phyloP scores from a whole-genome alignment of 805 yeast species.

The Zygosaccharomyces siamensis region DNA sequence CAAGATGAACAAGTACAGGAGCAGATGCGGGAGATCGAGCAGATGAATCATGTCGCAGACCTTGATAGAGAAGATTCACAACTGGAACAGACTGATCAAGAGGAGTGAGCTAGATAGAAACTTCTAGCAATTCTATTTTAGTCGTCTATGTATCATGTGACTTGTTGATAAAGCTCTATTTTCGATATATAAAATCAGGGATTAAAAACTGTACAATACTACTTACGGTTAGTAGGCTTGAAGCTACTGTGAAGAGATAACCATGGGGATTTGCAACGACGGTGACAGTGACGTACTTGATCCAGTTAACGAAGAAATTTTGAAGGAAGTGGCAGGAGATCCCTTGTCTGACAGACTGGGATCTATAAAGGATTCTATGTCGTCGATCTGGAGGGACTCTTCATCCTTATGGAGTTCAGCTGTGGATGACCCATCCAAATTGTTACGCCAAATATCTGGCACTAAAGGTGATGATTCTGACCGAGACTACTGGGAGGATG shows the following conservation, averaged over 20 bases:
- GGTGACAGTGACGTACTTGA: slow-evolving; percentile 14
- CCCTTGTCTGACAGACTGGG: slow-evolving; percentile 12
- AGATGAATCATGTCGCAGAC: slow-evolving; percentile 19
- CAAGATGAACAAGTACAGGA: slow-evolving; percentile 8
- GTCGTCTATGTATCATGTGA: slow-evolving; percentile 4
- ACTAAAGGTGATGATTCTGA: slow-evolving; percentile 8
- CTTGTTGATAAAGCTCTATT: background rate
- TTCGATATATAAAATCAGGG: background rate
- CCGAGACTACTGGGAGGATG: slow-evolving; percentile 17
- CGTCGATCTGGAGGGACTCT: slow-evolving; percentile 16
- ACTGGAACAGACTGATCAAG: slow-evolving; percentile 9
- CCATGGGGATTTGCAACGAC: slow-evolving; percentile 21
- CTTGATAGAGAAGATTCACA: slow-evolving; percentile 12
- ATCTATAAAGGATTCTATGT: slow-evolving; percentile 16
- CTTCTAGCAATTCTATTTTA: background rate
- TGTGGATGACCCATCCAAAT: slow-evolving; percentile 14
- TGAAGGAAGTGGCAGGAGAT: slow-evolving; percentile 9
- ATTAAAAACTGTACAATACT: background rate
- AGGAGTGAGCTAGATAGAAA: slow-evolving; percentile 1
- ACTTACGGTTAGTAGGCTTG: background rate
- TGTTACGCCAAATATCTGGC: slow-evolving; percentile 9
- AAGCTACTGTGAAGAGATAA: background rate
- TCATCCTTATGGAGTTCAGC: slow-evolving; percentile 19
- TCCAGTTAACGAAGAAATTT: slow-evolving; percentile 14
- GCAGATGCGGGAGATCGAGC: slow-evolving; percentile 20